Evolutionary conservation across 2,329 filamentous ascomycete species (phyloP).

Genomic region (Aspergillus chevalieri): DNA sequence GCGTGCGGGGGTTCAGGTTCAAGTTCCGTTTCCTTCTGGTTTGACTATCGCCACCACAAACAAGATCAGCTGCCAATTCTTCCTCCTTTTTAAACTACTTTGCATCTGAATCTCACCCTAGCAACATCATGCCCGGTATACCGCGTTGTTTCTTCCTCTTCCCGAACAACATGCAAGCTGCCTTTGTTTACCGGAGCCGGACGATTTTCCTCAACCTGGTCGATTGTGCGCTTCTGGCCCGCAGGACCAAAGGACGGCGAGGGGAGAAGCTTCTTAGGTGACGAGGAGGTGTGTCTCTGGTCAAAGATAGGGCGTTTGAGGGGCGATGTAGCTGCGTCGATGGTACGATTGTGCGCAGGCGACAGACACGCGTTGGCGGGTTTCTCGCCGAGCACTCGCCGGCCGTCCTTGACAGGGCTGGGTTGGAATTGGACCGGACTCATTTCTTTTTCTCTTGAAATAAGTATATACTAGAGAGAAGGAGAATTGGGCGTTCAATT

Average conservation of each 20-base stretch:
- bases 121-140: slow-evolving; percentile 11
- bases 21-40: slow-evolving; percentile 1
- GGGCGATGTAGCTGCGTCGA: slow-evolving; percentile 17
- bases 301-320: slow-evolving; percentile 23
- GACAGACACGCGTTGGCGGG: slow-evolving; percentile 37
- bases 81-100: background rate
- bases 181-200: slow-evolving; percentile 18
- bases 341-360: slow-evolving; percentile 15
- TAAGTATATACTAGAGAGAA: background rate
- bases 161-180: slow-evolving; percentile 7
- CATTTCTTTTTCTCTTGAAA: background rate
- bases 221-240: slow-evolving; percentile 37
- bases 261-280: slow-evolving; percentile 25
- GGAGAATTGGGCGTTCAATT: background rate
- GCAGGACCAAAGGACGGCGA: slow-evolving; percentile 24
- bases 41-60: background rate
- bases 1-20: slow-evolving; percentile 7
- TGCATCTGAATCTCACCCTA: slow-evolving; percentile 12
- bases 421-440: slow-evolving; percentile 14
- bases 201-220: slow-evolving; percentile 25
- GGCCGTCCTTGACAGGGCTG: slow-evolving; percentile 31
- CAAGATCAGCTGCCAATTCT: slow-evolving; percentile 5
- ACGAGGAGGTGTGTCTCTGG: slow-evolving; percentile 5
- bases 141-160: slow-evolving; percentile 2
- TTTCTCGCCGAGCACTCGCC: slow-evolving; percentile 38